Evolutionary conservation across 75 land plant species (phyloP), one percentile per base, ranked within the genome.

Genomic region (Ceratopteris richardii): DNA sequence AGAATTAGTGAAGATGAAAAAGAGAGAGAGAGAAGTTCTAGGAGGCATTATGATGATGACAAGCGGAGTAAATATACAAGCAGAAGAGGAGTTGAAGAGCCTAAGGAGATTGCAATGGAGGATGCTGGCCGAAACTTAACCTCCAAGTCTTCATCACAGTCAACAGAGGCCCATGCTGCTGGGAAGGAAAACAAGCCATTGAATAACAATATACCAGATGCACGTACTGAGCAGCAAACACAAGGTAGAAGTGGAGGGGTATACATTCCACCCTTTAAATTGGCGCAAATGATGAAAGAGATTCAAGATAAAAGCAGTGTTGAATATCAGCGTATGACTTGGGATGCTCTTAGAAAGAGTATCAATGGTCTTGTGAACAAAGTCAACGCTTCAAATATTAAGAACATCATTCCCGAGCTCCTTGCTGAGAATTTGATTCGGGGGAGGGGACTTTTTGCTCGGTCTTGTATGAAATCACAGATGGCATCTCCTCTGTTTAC

Each of bases 361-460:
- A 87, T 91, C n/a, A 91, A 87, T 71, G 97, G 92, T 36, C 75
- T 91, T 16, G 86, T 91, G n/a, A 91, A 91, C 69, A 91, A 91
- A 53, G 85, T 91, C 26, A 91, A 87, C 66, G 85, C 83, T 0
- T 77, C 86, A 14, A 91, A 91, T 64, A 80, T 88, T 19, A 84
- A 82, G 67, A 88, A 92, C 42, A 92, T 92, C 2, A 72, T 87
- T 57, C 86, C 88, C 0, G 97, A 92, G 51, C 76, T 92, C 7
- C 79, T 92, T 62, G 61, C 73, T 0, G 94, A 92, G 67, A 92
- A 92, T 63, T 56, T 86, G 36, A 81, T 83, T 9, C 57, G 86
- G 9, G 93, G 89, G 14, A 64, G 88, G 44, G 92, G 91, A 9
- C 65, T 90, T 3, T 91, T 91, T 54, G 86, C 93, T 27, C 61